These are phyloP conservation scores for Coccomyxa sp. DNA, from an alignment of 139 green algal species.

Conservation along the genomic window DNA sequence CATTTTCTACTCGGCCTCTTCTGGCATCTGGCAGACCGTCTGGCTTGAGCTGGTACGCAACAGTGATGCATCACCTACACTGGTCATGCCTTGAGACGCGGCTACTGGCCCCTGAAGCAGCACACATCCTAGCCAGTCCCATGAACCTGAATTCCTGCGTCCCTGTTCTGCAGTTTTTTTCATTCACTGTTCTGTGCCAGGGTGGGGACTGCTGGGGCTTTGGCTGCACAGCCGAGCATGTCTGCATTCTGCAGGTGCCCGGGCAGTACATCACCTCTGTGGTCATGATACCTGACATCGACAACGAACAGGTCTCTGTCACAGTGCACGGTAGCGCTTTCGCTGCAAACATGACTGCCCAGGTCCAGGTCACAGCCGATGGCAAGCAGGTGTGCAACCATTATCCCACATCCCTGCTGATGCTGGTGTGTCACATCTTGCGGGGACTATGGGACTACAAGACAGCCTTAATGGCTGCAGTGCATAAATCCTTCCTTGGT, in stretches of 20 bases:
- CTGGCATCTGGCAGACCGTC: slow-evolving; percentile 25
- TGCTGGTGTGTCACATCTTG: too few relatives aligned
- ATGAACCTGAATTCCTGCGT: too few relatives aligned
- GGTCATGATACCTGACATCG: neutral
- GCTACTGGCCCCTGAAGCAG: too few relatives aligned
- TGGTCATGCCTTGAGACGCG: too few relatives aligned
- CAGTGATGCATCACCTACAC: too few relatives aligned
- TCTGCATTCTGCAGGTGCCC: neutral
- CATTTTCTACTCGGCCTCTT: slow-evolving; percentile 18
- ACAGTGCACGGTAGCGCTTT: neutral
- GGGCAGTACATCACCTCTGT: neutral
- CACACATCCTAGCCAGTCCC: too few relatives aligned
- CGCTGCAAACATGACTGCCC: neutral
- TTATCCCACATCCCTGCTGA: too few relatives aligned
- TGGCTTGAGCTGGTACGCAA: slow-evolving; percentile 21
- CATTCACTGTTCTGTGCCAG: too few relatives aligned
- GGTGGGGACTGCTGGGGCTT: too few relatives aligned
- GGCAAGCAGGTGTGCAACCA: neutral
- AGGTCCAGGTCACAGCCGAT: neutral
- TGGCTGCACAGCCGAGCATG: too few relatives aligned
- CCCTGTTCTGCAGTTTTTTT: too few relatives aligned
- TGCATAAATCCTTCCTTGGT: neutral
- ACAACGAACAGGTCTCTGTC: neutral
- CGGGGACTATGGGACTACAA: too few relatives aligned
- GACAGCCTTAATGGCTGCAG: neutral